These are phyloP conservation scores for Naematelia aurantialba DNA, from an alignment of 768 basidiomycete genomes.

Conservation along the genomic window DNA sequence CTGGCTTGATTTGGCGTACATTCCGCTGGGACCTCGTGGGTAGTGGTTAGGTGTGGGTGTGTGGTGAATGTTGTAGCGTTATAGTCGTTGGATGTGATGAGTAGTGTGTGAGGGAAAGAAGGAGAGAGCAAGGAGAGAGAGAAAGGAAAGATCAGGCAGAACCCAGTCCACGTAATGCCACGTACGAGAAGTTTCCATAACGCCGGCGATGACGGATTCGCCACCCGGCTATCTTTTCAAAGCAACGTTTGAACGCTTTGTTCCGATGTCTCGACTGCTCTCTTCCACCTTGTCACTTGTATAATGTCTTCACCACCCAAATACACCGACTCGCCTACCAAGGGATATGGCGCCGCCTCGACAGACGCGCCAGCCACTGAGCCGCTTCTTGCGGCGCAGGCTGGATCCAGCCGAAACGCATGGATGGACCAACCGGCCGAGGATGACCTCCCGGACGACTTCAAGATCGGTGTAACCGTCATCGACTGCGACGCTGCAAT, in stretches of 20 bases:
- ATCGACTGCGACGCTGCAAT: constrained; percentile 59
- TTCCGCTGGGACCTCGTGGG: constrained; percentile 3
- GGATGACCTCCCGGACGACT: constrained; percentile 84
- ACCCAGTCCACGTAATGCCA: not conserved
- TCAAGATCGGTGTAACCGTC: constrained; percentile 58
- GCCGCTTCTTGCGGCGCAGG: constrained; percentile 18
- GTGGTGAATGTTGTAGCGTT: constrained; percentile 1
- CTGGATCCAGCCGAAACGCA: constrained; percentile 33
- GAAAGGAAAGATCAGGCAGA: not conserved
- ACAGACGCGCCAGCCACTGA: constrained; percentile 15
- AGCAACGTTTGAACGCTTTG: not conserved
- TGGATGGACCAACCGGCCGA: constrained; percentile 63
- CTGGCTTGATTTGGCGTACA: constrained; percentile 25
- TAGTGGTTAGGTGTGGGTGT: not conserved
- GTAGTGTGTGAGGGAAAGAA: not conserved
- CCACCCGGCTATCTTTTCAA: not conserved
- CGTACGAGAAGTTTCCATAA: not conserved
- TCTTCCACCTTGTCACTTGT: not conserved
- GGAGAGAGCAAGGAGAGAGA: not conserved
- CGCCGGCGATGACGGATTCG: not conserved
- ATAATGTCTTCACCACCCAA: constrained; percentile 39
- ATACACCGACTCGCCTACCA: constrained; percentile 39
- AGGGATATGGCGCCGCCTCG: constrained; percentile 33
- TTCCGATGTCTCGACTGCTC: not conserved
- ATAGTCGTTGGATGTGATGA: not conserved